Evolutionary conservation across 2,329 filamentous ascomycete species (phyloP).

Genomic region (Dothideomycetes sp.): DNA sequence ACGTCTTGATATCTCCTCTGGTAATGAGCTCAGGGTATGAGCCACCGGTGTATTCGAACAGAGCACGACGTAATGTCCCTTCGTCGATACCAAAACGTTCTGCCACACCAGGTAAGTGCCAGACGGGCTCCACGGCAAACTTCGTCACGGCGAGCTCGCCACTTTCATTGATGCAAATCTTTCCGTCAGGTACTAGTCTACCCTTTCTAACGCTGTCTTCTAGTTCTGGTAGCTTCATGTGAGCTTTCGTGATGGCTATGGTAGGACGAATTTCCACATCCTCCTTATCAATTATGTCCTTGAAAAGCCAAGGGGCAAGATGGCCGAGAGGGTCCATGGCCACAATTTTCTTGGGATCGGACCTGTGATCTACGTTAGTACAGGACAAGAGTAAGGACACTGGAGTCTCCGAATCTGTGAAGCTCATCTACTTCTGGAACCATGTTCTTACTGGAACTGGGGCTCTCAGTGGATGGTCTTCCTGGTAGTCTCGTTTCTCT

Average conservation of each 20-base stretch:
- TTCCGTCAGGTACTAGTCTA: conserved; percentile 69
- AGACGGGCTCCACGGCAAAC: conserved; percentile 86
- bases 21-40: conserved; percentile 97
- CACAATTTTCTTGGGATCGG: conserved; percentile 85
- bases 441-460: no score
- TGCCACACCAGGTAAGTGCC: conserved; percentile 55
- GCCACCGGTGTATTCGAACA: conserved; percentile 93
- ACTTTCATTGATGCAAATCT: conserved; percentile 74
- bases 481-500: no score
- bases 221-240: conserved; percentile 94
- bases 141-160: conserved; percentile 93
- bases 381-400: no score
- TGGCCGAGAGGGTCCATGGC: conserved; percentile 96
- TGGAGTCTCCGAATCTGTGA: no score
- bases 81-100: conserved; percentile 95
- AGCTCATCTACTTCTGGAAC: no score
- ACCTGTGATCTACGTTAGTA: no score
- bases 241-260: conserved; percentile 83
- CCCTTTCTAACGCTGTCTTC: conserved; percentile 78
- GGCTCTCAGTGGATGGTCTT: no score
- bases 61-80: conserved; percentile 68
- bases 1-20: conserved; percentile 86
- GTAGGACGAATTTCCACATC: conserved; percentile 81
- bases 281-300: conserved; percentile 66
- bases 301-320: conserved; percentile 73